Conservation (phyloP, 257 asterid species). For the Nicotiana noctiflora region DNA sequence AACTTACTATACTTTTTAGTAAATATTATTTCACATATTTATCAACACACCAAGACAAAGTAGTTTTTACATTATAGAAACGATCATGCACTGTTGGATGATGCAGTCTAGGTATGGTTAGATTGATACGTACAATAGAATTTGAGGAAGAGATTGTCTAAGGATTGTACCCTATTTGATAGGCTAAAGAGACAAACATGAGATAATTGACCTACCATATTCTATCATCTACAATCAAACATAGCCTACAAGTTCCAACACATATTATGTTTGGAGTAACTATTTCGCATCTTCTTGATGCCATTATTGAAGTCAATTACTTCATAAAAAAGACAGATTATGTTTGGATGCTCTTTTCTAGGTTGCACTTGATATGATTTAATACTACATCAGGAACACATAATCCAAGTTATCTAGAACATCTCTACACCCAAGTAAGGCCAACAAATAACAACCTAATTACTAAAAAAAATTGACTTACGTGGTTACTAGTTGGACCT, state of each 20-base stretch:
- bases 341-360: neutral
- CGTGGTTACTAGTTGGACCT: neutral
- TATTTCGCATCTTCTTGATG: too few species aligned
- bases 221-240: neutral
- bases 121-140: neutral
- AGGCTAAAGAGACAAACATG: neutral
- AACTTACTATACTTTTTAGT: neutral
- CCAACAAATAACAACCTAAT: neutral
- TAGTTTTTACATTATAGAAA: neutral
- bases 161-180: neutral
- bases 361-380: neutral
- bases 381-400: conserved; percentile 1
- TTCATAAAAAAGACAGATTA: neutral
- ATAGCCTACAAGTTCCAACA: neutral
- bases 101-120: neutral
- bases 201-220: neutral
- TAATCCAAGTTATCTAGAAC: neutral
- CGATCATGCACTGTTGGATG: neutral
- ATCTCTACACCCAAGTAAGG: neutral
- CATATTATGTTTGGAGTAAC: neutral
- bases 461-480: neutral
- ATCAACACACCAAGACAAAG: neutral
- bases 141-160: neutral
- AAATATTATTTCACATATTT: neutral
- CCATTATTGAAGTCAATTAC: too few species aligned